Conservation (phyloP, 2,329 filamentous ascomycete species). For the Calonectria naviculata region DNA sequence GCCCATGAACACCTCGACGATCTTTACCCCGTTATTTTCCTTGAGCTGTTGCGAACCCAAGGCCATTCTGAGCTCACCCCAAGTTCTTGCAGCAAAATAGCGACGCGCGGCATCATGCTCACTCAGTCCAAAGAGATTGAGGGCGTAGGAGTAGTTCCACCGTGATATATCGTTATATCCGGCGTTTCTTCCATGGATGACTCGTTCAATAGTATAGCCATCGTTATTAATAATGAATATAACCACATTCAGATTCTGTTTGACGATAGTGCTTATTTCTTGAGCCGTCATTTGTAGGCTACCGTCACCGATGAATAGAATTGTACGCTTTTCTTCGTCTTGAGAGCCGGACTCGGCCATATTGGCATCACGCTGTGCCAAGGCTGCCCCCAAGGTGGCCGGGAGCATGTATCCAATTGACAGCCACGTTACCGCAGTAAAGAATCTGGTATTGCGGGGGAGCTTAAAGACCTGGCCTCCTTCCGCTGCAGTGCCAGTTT, state of each 20-base stretch:
- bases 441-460: constrained; percentile 57
- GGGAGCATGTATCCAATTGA: constrained; percentile 72
- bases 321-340: constrained; percentile 45
- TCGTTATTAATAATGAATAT: constrained; percentile 69
- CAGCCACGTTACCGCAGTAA: constrained; percentile 66
- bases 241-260: constrained; percentile 59
- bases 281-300: constrained; percentile 75
- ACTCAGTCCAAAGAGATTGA: constrained; percentile 59
- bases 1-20: constrained; percentile 47
- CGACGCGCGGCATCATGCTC: constrained; percentile 49
- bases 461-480: constrained; percentile 62
- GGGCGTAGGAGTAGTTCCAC: constrained; percentile 63
- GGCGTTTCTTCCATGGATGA: constrained; percentile 65
- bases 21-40: constrained; percentile 39
- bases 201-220: constrained; percentile 69
- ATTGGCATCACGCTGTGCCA: constrained; percentile 61
- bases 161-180: constrained; percentile 66
- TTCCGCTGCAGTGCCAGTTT: constrained; percentile 68
- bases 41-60: constrained; percentile 31
- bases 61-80: constrained; percentile 56
- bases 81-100: constrained; percentile 50
- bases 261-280: constrained; percentile 73
- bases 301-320: constrained; percentile 72
- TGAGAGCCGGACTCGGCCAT: constrained; percentile 32
- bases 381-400: constrained; percentile 64